Evolutionary conservation across 2,329 filamentous ascomycete genomes (phyloP), one percentile per base, ranked within the genome.

Genomic region (Sporothrix euskadiensis): DNA sequence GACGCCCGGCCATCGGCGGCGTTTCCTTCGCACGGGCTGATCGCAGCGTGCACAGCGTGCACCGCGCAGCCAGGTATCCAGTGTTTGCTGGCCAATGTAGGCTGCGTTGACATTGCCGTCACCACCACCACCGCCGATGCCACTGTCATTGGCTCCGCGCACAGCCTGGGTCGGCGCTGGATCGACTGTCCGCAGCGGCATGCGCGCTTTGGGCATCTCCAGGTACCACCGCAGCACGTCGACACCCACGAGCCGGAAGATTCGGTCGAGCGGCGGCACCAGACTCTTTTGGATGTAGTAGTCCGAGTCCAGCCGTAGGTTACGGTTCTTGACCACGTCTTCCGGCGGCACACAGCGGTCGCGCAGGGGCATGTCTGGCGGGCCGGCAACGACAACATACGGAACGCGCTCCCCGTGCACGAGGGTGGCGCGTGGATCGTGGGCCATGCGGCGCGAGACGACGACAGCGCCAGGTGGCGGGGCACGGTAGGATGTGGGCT

Each of bases 201-300:
- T 63, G 95, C 88, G 9, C 91, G 79, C 94, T 92, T 26, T 96
- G 63, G 95, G 95, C 94, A 98, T 97, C 82, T 98, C 94, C 76
- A 97, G 94, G 79, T 94, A 98, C 96, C 96, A 99, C 74, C 89
- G 88, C 22, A 92, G 85, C 0, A 98, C 92, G 80, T 96, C 97
- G 44, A 94, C 96, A 7, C 96, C 96, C 2, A 77, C 92, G 2
- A 99, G 90, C 79, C 96, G 97, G 84, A 99, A 98, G 76, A 99
- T 98, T 39, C 96, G 91, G 81, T 98, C 95, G 0, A 99, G 87
- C 0, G 96, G 96, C 6, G 96, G 96, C 69, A 99, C 97, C 9
- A 99, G 80, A 80, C 98, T 98, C 84, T 98, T 98, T 22, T 88
- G 89, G 78, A 99, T 98, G 83, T 99, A 99, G 82, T 99, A 99